Evolutionary conservation across 495 filamentous ascomycete genomes (phyloP).

Genomic region (Talaromyces proteolyticus): DNA sequence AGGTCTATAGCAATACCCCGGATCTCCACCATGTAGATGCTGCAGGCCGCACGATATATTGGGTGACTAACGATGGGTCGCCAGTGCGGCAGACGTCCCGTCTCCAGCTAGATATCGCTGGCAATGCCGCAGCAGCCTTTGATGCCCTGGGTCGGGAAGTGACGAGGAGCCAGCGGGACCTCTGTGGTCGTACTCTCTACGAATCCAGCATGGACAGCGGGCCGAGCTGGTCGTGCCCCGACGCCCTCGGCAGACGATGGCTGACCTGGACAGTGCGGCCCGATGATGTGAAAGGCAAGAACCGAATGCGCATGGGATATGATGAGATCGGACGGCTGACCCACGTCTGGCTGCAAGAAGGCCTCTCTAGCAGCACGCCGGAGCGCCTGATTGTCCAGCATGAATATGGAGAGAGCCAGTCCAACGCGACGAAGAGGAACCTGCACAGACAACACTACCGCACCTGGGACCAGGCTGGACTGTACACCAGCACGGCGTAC

Average conservation of each 20-base stretch:
- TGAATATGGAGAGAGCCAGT: neutral
- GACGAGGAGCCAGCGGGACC: neutral
- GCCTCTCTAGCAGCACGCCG: neutral
- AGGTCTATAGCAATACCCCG: constrained; percentile 17
- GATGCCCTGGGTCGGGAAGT: constrained; percentile 14
- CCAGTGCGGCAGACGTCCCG: constrained; percentile 1
- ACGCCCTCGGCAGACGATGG: neutral
- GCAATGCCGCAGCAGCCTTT: constrained; percentile 16
- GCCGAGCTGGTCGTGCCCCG: neutral
- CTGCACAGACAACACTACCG: neutral
- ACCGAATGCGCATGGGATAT: neutral
- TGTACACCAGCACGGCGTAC: constrained; percentile 2
- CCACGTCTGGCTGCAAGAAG: neutral
- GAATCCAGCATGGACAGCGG: neutral
- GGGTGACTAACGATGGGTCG: constrained; percentile 6
- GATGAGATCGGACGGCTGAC: neutral
- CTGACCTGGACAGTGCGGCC: neutral
- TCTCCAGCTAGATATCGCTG: constrained; percentile 10
- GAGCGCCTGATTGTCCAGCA: neutral
- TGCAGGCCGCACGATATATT: constrained; percentile 9
- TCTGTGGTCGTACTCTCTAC: neutral
- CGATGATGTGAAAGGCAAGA: too few relatives aligned
- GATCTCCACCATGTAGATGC: constrained; percentile 11
- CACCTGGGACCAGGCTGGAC: constrained; percentile 19
- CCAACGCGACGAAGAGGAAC: neutral